Percentiles rank a stretch among this genome's conserved stretches.
Conservation (phyloP, 2,329 filamentous ascomycete genomes). For the Raffaelea arxii region DNA sequence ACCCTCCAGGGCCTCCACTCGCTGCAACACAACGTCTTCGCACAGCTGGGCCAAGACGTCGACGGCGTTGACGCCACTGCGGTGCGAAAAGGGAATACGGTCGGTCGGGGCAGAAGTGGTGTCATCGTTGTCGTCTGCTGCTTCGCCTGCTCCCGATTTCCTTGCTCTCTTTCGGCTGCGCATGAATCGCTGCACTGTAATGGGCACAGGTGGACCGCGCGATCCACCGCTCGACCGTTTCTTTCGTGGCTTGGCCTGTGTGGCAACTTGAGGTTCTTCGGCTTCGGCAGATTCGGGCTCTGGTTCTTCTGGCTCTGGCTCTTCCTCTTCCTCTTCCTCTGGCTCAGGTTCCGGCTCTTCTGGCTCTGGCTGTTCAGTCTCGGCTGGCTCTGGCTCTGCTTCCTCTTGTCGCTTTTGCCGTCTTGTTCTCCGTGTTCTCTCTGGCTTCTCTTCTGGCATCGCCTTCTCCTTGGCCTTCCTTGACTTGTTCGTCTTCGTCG, state of each 20-base stretch:
- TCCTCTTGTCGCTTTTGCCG: conserved; percentile 1
- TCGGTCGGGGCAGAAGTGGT: conserved; percentile 34
- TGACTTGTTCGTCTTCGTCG: conserved; percentile 10
- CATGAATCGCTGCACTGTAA: conserved; percentile 26
- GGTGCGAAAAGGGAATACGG: conserved; percentile 44
- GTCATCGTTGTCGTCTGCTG: neutral
- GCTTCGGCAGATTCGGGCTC: too few species aligned
- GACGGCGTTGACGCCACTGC: conserved; percentile 48
- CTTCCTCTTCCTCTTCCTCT: too few species aligned
- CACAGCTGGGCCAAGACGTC: conserved; percentile 54
- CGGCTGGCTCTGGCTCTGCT: neutral
- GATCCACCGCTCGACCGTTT: neutral
- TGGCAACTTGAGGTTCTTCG: too few species aligned
- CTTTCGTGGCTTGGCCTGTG: conserved; percentile 14
- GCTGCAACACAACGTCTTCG: conserved; percentile 47
- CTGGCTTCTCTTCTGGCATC: conserved; percentile 8
- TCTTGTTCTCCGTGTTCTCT: conserved; percentile 5
- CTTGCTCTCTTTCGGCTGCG: neutral
- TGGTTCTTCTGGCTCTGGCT: too few species aligned
- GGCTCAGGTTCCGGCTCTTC: too few species aligned
- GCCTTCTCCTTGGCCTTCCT: conserved; percentile 1
- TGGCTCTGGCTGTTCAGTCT: too few species aligned
- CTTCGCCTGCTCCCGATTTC: neutral
- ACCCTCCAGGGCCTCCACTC: conserved; percentile 27
- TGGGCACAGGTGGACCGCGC: conserved; percentile 28